Evolutionary conservation across 2,329 filamentous ascomycete species (phyloP).

Genomic region (Pestalotiopsis sp.): DNA sequence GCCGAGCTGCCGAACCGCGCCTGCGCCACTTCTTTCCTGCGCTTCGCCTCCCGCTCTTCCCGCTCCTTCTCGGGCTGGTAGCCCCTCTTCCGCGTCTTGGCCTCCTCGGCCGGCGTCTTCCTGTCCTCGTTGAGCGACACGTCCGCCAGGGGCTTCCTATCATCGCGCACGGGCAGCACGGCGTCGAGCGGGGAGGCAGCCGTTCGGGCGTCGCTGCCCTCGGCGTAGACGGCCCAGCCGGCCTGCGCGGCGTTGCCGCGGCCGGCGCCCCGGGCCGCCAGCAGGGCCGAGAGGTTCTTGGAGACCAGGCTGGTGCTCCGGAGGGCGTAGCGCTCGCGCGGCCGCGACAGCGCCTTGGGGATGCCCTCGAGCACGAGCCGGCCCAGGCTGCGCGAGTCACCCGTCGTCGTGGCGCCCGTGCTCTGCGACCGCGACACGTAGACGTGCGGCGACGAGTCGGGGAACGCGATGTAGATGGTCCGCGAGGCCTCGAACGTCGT

Average conservation of each 20-base stretch:
- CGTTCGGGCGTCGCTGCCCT: conserved; percentile 51
- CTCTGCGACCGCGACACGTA: conserved; percentile 63
- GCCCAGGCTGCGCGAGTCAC: conserved; percentile 66
- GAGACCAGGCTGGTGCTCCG: conserved; percentile 70
- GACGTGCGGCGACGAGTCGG: conserved; percentile 76
- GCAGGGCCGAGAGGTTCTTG: conserved; percentile 70
- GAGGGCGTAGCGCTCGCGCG: conserved; percentile 72
- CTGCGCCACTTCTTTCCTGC: conserved; percentile 62
- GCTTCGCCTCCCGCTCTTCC: conserved; percentile 51
- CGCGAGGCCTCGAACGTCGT: conserved; percentile 65
- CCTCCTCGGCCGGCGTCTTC: conserved; percentile 15
- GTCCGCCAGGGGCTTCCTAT: conserved; percentile 44
- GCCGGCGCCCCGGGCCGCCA: conserved; percentile 70
- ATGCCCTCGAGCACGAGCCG: conserved; percentile 77
- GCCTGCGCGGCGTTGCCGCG: conserved; percentile 73
- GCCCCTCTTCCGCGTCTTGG: conserved; percentile 27
- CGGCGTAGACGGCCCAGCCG: conserved; percentile 79
- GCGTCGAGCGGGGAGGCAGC: conserved; percentile 58
- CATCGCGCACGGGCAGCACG: conserved; percentile 40
- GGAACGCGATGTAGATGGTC: conserved; percentile 81
- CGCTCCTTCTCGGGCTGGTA: conserved; percentile 27
- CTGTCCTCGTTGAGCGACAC: conserved; percentile 27
- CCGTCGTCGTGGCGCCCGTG: conserved; percentile 40
- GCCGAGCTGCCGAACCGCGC: conserved; percentile 72
- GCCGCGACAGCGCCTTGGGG: conserved; percentile 78